These are phyloP conservation scores for Elongisporangium anandrum DNA, from an alignment of 352 stramenopile genomes.

Conservation along the genomic window DNA sequence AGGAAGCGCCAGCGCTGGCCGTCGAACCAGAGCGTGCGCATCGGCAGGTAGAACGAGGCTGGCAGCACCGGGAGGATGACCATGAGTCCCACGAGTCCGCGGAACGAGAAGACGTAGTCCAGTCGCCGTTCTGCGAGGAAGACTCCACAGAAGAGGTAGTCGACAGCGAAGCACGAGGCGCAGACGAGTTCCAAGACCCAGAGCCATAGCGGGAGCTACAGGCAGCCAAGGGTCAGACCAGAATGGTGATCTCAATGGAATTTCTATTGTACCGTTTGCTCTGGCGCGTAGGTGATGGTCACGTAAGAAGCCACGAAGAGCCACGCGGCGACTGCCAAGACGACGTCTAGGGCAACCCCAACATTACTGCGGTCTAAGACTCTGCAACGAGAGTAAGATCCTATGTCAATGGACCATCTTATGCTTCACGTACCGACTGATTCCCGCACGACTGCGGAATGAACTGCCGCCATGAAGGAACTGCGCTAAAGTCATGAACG, in stretches of 20 bases:
- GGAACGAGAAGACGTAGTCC: constrained; percentile 62
- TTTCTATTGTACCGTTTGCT: constrained; percentile 31
- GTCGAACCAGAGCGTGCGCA: constrained; percentile 75
- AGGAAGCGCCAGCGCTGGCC: constrained; percentile 77
- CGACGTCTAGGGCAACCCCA: constrained; percentile 53
- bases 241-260: neutral
- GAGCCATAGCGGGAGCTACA: constrained; percentile 60
- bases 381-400: constrained; percentile 15
- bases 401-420: neutral
- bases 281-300: constrained; percentile 70
- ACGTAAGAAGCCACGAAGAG: constrained; percentile 70
- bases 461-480: neutral
- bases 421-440: neutral
- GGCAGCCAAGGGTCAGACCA: neutral
- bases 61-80: constrained; percentile 77
- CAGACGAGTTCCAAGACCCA: constrained; percentile 71
- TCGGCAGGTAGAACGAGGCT: constrained; percentile 46
- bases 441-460: neutral
- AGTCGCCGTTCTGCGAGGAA: constrained; percentile 61
- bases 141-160: constrained; percentile 70
- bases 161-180: constrained; percentile 51
- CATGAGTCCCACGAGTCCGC: constrained; percentile 45
- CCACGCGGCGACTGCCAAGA: constrained; percentile 52
- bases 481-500: neutral
- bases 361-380: constrained; percentile 80